A percentile compares a stretch with the other conserved stretches of the same genome.
phyloP scores from a whole-genome alignment of 73 alveolate genomes.

The Effrenium voratum region DNA sequence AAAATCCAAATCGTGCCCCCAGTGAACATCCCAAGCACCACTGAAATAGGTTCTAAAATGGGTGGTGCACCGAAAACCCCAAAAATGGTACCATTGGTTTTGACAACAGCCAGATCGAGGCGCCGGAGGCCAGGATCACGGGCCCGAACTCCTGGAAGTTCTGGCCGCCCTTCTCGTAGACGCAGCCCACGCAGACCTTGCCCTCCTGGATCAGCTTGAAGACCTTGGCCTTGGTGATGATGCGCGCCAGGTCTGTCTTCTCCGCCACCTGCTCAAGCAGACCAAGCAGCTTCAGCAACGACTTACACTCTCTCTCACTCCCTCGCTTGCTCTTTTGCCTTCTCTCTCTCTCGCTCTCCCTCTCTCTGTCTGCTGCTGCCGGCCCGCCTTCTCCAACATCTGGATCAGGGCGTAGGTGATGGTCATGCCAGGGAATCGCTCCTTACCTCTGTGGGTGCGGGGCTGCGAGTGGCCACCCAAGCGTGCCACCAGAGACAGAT shows the following conservation, averaged over 20 bases:
- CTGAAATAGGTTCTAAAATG: no score
- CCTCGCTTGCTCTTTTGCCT: no score
- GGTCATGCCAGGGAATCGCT: conserved; percentile 91
- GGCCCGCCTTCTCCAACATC: conserved; percentile 86
- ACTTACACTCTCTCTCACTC: neutral
- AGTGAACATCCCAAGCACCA: no score
- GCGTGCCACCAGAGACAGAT: conserved; percentile 91
- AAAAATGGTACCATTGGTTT: no score
- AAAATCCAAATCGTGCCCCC: no score
- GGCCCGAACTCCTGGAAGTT: conserved; percentile 93
- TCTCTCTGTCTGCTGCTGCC: conserved; percentile 50
- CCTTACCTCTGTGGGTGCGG: conserved; percentile 94
- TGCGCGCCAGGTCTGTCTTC: conserved; percentile 48
- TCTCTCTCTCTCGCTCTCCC: no score
- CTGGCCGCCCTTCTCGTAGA: conserved; percentile 89
- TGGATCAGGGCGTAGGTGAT: conserved; percentile 93
- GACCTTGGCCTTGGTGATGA: conserved; percentile 73
- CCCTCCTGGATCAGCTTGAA: conserved; percentile 36
- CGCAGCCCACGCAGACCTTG: conserved; percentile 72
- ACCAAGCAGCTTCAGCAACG: no score
- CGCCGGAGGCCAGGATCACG: conserved; percentile 89
- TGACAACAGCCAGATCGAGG: neutral
- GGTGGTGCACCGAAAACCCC: no score
- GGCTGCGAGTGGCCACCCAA: conserved; percentile 94
- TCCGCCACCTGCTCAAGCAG: conserved; percentile 79